These are phyloP conservation scores for Platismatia glauca DNA, from an alignment of 495 filamentous ascomycete species.

Conservation along the genomic window DNA sequence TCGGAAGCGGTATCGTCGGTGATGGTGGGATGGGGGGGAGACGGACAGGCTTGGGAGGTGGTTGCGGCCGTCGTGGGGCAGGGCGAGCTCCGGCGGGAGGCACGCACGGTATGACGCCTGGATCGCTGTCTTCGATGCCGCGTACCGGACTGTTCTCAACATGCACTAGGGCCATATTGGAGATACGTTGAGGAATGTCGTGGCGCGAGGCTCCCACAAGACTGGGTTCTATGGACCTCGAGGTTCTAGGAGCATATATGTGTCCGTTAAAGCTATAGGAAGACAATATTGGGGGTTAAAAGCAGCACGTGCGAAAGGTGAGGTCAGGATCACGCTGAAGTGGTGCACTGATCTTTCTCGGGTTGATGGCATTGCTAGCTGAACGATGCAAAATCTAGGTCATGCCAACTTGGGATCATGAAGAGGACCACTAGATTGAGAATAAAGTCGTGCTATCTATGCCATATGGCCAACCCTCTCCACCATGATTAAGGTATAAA, in stretches of 20 bases:
- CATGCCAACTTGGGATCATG: not conserved
- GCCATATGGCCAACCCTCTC: conserved; percentile 3
- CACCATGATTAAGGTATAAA: conserved; percentile 4
- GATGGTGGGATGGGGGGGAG: not conserved
- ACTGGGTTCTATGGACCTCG: not conserved
- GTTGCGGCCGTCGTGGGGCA: not conserved
- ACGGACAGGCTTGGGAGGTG: not conserved
- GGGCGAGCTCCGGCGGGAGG: not conserved
- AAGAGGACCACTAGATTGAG: conserved; percentile 7
- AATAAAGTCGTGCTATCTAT: conserved; percentile 14
- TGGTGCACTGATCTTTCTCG: not conserved
- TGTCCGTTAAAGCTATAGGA: not conserved
- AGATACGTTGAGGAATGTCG: not conserved
- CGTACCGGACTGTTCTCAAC: not conserved
- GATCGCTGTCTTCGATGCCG: not conserved
- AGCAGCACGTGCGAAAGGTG: not conserved
- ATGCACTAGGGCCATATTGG: not conserved
- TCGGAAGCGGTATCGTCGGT: not conserved
- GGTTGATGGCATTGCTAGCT: not conserved
- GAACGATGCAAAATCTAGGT: not conserved
- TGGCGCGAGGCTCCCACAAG: not conserved
- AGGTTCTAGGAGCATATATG: not conserved
- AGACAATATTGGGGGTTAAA: not conserved
- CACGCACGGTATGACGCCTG: not conserved
- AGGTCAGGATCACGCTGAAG: not conserved